Evolutionary conservation across 2,329 filamentous ascomycete species (phyloP).

Genomic region (Sarocladiaceae sp.): DNA sequence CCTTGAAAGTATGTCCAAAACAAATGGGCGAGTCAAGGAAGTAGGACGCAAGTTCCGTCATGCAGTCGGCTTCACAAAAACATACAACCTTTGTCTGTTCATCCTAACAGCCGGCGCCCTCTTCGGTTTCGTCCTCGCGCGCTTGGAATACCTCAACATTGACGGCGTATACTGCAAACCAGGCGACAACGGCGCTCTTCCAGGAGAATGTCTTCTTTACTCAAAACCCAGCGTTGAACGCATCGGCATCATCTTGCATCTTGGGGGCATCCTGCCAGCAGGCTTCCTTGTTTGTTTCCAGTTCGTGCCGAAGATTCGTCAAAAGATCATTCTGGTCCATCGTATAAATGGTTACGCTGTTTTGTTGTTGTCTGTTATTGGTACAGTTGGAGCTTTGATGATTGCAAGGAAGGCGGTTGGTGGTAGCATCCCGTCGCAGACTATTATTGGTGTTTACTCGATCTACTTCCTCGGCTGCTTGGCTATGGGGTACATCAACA

Average conservation of each 20-base stretch:
- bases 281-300: constrained; percentile 36
- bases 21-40: background rate
- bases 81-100: constrained; percentile 2
- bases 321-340: constrained; percentile 46
- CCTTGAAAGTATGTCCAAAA: background rate
- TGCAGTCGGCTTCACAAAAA: background rate
- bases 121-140: constrained; percentile 42
- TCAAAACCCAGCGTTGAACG: constrained; percentile 22
- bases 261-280: constrained; percentile 36
- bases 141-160: constrained; percentile 43
- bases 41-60: background rate
- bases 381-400: constrained; percentile 44
- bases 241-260: constrained; percentile 37
- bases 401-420: constrained; percentile 44
- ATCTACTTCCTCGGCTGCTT: constrained; percentile 40
- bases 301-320: constrained; percentile 39
- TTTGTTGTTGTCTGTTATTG: constrained; percentile 37
- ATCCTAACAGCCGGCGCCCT: constrained; percentile 36
- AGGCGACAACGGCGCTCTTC: constrained; percentile 16
- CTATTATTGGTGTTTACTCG: constrained; percentile 32
- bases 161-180: constrained; percentile 25
- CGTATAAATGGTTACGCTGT: constrained; percentile 54
- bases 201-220: constrained; percentile 26
- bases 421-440: constrained; percentile 43
- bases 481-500: constrained; percentile 45